Evolutionary conservation across 306 rosid species (phyloP).

Genomic region (Rosa lucieae): DNA sequence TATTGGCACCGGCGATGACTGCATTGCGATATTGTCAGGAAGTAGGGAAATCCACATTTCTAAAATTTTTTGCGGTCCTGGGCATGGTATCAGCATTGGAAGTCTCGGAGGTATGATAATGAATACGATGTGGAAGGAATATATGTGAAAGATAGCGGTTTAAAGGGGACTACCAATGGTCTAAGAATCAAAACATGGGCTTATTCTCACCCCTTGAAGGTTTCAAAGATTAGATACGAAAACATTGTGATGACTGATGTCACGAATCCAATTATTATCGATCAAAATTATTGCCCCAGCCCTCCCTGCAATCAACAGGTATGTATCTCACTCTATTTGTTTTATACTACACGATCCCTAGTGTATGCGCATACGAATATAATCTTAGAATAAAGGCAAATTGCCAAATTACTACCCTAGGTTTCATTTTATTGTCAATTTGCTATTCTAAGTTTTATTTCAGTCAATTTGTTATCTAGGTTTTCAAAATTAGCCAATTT

Average conservation of each 20-base stretch:
- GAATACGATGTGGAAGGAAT: conserved; percentile 45
- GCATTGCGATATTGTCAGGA: conserved; percentile 51
- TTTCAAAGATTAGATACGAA: conserved; percentile 38
- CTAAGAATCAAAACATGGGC: conserved; percentile 73
- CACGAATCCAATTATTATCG: conserved; percentile 46
- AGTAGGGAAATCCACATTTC: conserved; percentile 29
- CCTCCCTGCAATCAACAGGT: conserved; percentile 36
- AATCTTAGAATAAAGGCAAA: too few relatives aligned
- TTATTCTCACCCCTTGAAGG: conserved; percentile 18
- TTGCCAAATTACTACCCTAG: too few relatives aligned
- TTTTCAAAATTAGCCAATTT: too few relatives aligned
- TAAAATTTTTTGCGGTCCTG: conserved; percentile 54
- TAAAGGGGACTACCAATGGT: conserved; percentile 44
- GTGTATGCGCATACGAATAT: too few relatives aligned
- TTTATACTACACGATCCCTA: neutral
- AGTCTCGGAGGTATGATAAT: conserved; percentile 42
- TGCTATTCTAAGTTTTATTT: too few relatives aligned
- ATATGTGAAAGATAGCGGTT: conserved; percentile 42
- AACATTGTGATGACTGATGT: conserved; percentile 52
- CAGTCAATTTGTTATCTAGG: too few relatives aligned
- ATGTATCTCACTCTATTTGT: neutral
- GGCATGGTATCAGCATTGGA: conserved; percentile 75
- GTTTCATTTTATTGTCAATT: too few relatives aligned
- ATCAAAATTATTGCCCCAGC: conserved; percentile 53
- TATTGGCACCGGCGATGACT: conserved; percentile 62